These are phyloP conservation scores for Cynanchum wilfordii DNA, from an alignment of 257 asterid genomes.

Conservation along the genomic window DNA sequence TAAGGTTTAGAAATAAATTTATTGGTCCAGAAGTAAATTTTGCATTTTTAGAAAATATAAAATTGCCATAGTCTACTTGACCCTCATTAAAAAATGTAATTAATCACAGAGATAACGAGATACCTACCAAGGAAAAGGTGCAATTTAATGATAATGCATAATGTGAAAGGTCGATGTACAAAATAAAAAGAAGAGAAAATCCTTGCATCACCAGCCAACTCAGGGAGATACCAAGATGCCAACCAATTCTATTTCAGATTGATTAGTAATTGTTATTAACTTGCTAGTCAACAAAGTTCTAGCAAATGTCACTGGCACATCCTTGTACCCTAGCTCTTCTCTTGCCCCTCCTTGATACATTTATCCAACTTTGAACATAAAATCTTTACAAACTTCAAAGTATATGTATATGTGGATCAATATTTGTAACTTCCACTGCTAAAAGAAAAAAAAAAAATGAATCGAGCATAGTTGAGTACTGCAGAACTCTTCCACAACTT, in stretches of 20 bases:
- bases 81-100: not conserved
- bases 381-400: not conserved
- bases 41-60: not conserved
- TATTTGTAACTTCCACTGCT: not conserved
- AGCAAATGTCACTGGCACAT: not conserved
- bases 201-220: not conserved
- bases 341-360: not conserved
- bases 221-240: not conserved
- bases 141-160: not conserved
- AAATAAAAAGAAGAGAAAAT: not conserved
- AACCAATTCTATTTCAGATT: not conserved
- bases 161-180: not conserved
- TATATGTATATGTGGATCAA: not conserved
- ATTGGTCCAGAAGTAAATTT: not conserved
- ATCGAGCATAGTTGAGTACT: not conserved
- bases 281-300: not conserved
- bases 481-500: not conserved
- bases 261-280: not conserved
- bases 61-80: not conserved
- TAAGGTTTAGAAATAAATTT: not conserved
- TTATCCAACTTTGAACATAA: not conserved
- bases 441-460: too few relatives aligned
- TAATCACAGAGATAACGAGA: not conserved
- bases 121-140: not conserved
- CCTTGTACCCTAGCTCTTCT: not conserved